phyloP scores from a whole-genome alignment of 768 basidiomycete genomes.

The Calocera cornea region DNA sequence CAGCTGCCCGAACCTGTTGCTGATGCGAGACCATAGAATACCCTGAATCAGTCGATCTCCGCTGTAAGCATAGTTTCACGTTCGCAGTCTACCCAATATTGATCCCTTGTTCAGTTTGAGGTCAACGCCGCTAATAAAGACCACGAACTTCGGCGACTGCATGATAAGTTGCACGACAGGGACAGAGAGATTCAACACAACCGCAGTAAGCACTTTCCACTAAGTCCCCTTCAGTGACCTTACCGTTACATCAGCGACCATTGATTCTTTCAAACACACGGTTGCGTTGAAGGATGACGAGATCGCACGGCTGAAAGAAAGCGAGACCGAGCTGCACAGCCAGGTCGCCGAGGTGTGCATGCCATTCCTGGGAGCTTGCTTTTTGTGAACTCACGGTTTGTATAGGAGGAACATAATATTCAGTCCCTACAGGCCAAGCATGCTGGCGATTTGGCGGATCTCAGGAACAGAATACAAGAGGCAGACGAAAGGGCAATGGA shows the following conservation, averaged over 20 bases:
- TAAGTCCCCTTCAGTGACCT: neutral
- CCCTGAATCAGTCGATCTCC: neutral
- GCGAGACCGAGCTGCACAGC: neutral
- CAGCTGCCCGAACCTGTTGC: neutral
- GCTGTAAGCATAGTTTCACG: neutral
- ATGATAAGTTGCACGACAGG: neutral
- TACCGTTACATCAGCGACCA: neutral
- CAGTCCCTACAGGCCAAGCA: neutral
- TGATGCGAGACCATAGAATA: neutral
- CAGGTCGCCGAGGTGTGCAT: neutral
- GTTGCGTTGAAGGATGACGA: neutral
- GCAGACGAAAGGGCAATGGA: neutral
- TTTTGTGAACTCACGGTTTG: neutral
- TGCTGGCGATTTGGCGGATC: neutral
- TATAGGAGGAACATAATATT: neutral
- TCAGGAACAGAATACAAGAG: neutral
- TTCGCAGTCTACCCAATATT: neutral
- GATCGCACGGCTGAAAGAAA: neutral
- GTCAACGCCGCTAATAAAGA: neutral
- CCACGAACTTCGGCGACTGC: neutral
- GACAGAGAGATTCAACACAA: neutral
- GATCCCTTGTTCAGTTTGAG: neutral
- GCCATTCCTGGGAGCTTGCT: neutral
- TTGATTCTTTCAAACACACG: neutral
- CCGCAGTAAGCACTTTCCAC: neutral